Percentiles rank a stretch among this genome's conserved stretches.
phyloP scores from a whole-genome alignment of 805 yeast genomes.

The Nakazawaea laoshanensis region DNA sequence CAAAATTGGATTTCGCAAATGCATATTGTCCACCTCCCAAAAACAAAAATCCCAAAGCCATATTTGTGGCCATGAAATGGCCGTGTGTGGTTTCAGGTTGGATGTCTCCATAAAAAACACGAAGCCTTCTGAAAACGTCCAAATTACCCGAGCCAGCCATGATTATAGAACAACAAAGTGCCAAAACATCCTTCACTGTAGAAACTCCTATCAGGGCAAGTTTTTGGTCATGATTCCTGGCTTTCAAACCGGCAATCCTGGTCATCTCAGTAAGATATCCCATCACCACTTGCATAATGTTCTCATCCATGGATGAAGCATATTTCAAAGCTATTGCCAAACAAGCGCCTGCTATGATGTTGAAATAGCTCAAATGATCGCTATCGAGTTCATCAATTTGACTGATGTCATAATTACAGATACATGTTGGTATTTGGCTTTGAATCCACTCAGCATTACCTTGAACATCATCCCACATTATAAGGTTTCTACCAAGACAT shows the following conservation, averaged over 20 bases:
- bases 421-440: conserved; percentile 41
- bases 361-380: conserved; percentile 54
- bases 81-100: conserved; percentile 45
- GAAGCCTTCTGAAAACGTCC: conserved; percentile 61
- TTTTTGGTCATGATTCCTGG: conserved; percentile 46
- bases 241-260: conserved; percentile 31
- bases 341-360: conserved; percentile 67
- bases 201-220: conserved; percentile 46
- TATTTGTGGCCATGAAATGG: conserved; percentile 65
- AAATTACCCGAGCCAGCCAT: conserved; percentile 93
- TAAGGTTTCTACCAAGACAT: conserved; percentile 52
- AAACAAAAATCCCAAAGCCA: conserved; percentile 82
- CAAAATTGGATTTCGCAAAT: conserved; percentile 47
- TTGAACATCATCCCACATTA: conserved; percentile 64
- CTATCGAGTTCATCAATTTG: conserved; percentile 34
- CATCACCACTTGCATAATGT: conserved; percentile 48
- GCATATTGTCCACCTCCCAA: conserved; percentile 92
- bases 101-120: conserved; percentile 58
- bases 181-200: conserved; percentile 48
- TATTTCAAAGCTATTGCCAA: conserved; percentile 65
- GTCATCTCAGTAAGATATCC: conserved; percentile 44
- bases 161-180: conserved; percentile 59
- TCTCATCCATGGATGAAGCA: conserved; percentile 58
- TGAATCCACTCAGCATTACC: conserved; percentile 46
- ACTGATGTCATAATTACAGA: conserved; percentile 23